Conservation (phyloP, 2,329 filamentous ascomycete species). For the Colletotrichum sublineola region DNA sequence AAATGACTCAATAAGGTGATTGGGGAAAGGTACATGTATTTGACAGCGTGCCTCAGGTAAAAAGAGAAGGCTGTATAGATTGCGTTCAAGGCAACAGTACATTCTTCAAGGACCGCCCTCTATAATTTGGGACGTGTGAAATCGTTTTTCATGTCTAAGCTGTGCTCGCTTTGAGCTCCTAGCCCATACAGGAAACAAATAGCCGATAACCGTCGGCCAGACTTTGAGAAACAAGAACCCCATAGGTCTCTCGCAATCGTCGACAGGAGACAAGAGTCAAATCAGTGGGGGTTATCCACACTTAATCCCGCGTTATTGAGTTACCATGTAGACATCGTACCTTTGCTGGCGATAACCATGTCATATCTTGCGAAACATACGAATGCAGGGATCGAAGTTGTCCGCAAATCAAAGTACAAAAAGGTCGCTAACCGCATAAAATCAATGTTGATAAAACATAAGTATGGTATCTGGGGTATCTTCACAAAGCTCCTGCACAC, state of each 20-base stretch:
- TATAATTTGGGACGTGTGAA: not conserved
- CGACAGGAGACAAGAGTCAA: not conserved
- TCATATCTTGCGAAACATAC: not conserved
- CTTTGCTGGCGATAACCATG: not conserved
- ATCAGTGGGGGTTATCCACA: not conserved
- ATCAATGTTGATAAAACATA: not conserved
- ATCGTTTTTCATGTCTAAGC: too few relatives aligned
- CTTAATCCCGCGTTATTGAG: not conserved
- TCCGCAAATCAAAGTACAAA: too few relatives aligned
- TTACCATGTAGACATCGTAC: not conserved
- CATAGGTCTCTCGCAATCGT: not conserved
- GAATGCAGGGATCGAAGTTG: not conserved
- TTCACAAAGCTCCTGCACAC: too few relatives aligned
- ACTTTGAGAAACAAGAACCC: not conserved
- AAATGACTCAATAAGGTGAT: rapidly evolving
- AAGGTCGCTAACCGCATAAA: not conserved
- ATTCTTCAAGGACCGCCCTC: not conserved
- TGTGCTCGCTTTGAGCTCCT: not conserved
- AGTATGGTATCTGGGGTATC: not conserved
- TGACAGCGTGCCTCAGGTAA: too few relatives aligned
- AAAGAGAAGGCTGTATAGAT: not conserved
- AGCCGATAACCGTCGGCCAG: not conserved
- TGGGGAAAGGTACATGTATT: too few relatives aligned
- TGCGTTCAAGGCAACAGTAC: not conserved
- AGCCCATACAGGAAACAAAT: not conserved